A percentile compares a stretch with the other conserved stretches of the same genome.
These are phyloP conservation scores for Scheffersomyces segobiensis DNA, from an alignment of 1,139 yeast genomes.

Conservation along the genomic window DNA sequence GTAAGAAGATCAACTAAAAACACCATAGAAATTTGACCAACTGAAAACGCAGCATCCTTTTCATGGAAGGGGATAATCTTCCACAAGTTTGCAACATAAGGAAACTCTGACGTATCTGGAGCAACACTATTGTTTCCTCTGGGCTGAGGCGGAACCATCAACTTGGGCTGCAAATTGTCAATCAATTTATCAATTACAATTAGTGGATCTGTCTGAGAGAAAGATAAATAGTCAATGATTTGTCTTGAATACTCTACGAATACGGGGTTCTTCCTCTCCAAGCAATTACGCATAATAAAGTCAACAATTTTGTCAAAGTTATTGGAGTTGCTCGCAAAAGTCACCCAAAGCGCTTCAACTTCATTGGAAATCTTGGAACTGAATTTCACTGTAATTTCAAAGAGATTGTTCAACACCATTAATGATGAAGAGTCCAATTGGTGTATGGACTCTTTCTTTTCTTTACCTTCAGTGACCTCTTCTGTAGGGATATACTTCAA, in stretches of 20 bases:
- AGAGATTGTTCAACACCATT: conserved; percentile 80
- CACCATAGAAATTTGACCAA: conserved; percentile 84
- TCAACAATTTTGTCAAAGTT: conserved; percentile 75
- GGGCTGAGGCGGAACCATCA: conserved; percentile 76
- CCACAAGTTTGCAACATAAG: conserved; percentile 76
- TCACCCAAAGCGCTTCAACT: conserved; percentile 93
- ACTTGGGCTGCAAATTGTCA: conserved; percentile 72
- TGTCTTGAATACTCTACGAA: conserved; percentile 83
- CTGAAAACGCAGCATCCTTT: conserved; percentile 77
- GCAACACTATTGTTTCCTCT: conserved; percentile 4
- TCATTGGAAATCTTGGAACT: conserved; percentile 77
- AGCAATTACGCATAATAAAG: conserved; percentile 66
- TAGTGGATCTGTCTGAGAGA: conserved; percentile 57
- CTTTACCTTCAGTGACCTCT: conserved; percentile 21
- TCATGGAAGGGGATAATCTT: conserved; percentile 57
- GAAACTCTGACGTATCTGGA: conserved; percentile 23
- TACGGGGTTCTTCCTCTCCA: conserved; percentile 67
- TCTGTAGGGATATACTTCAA: conserved; percentile 38
- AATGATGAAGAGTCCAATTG: conserved; percentile 50
- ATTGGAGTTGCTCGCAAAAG: conserved; percentile 68
- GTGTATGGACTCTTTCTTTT: conserved; percentile 7
- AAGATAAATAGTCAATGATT: conserved; percentile 72
- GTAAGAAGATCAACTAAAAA: conserved; percentile 78
- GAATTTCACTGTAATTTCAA: conserved; percentile 81
- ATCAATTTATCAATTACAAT: conserved; percentile 65